phyloP scores from a whole-genome alignment of 352 stramenopile genomes.

The Globisporangium alternatum region DNA sequence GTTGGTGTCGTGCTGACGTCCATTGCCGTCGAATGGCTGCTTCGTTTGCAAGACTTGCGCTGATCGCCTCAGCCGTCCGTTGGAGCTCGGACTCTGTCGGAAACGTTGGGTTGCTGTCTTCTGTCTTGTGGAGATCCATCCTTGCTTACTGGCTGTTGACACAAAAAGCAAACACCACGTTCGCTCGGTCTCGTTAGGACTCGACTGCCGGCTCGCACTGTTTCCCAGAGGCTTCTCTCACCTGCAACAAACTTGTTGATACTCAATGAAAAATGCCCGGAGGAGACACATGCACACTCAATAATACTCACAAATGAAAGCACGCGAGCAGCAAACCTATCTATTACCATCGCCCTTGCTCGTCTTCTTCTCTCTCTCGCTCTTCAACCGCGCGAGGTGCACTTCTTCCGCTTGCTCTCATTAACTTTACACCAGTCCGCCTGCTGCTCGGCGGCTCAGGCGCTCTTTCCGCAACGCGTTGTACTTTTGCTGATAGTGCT shows the following conservation, averaged over 20 bases:
- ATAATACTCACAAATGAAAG: neutral
- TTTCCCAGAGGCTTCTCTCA: neutral
- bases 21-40: no score
- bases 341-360: constrained; percentile 5
- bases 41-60: no score
- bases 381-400: neutral
- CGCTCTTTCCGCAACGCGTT: constrained; percentile 52
- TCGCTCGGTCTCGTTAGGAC: no score
- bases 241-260: neutral
- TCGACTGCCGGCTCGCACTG: neutral
- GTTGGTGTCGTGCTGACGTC: no score
- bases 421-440: constrained; percentile 49
- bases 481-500: constrained; percentile 54
- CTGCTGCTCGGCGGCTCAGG: constrained; percentile 40
- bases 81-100: no score
- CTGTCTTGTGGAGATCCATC: no score
- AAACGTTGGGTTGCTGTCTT: no score
- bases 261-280: neutral
- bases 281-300: neutral
- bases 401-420: neutral
- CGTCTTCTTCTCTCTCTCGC: neutral
- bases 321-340: constrained; percentile 3
- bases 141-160: no score
- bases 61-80: no score
- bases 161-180: no score